Conservation (phyloP, 495 filamentous ascomycete genomes). For the Xylaria sp. region DNA sequence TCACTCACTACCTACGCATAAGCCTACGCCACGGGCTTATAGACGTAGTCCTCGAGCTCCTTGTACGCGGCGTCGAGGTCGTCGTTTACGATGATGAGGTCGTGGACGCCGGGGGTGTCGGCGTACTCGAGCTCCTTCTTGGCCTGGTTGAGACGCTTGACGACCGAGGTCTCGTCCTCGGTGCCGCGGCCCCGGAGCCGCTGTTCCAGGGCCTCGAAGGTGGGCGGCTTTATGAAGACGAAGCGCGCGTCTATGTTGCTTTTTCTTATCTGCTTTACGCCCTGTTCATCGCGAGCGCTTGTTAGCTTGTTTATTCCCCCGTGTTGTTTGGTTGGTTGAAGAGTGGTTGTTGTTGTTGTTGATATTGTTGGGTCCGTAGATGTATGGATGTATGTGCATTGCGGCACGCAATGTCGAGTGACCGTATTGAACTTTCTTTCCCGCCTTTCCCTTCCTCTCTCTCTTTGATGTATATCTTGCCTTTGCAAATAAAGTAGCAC, state of each 20-base stretch:
- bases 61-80: constrained; percentile 82
- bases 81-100: constrained; percentile 88
- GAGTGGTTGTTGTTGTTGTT: no score
- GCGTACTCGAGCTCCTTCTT: constrained; percentile 83
- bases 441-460: not conserved
- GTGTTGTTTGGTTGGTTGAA: not conserved
- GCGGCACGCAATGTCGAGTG: not conserved
- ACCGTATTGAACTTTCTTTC: not conserved
- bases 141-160: constrained; percentile 79
- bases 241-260: constrained; percentile 79
- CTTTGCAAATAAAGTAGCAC: not conserved
- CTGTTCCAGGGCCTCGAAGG: constrained; percentile 73
- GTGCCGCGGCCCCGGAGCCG: constrained; percentile 83
- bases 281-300: constrained; percentile 53
- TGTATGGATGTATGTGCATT: no score
- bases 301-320: constrained; percentile 10
- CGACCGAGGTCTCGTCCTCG: constrained; percentile 78
- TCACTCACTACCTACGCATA: no score
- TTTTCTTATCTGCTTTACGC: constrained; percentile 91
- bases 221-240: constrained; percentile 84
- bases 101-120: constrained; percentile 75
- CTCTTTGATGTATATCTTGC: no score
- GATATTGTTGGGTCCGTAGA: no score
- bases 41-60: constrained; percentile 74
- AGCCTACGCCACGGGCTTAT: constrained; percentile 45